phyloP scores from a whole-genome alignment of 2,329 filamentous ascomycete genomes.

The Alternaria metachromatica region DNA sequence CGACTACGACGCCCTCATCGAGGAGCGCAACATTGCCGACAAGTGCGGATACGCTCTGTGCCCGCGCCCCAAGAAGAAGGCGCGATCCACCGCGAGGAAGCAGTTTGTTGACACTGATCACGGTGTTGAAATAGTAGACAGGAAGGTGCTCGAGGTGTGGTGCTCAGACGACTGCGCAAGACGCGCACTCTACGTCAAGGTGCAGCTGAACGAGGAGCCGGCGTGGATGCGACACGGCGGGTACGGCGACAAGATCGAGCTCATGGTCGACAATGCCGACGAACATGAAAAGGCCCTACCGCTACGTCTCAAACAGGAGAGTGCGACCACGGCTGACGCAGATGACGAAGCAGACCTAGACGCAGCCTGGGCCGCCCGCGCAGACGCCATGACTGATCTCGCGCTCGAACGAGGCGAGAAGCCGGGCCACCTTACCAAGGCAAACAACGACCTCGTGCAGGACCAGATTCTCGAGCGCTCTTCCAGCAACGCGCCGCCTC shows the following conservation, averaged over 20 bases:
- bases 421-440: slow-evolving; percentile 37
- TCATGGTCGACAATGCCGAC: slow-evolving; percentile 47
- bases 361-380: slow-evolving; percentile 42
- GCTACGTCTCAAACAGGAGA: slow-evolving; percentile 34
- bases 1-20: slow-evolving; percentile 88
- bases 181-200: slow-evolving; percentile 82
- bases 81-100: slow-evolving; percentile 57
- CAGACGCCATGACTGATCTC: slow-evolving; percentile 48
- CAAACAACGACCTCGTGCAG: slow-evolving; percentile 41
- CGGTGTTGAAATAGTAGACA: slow-evolving; percentile 69
- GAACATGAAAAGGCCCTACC: slow-evolving; percentile 38
- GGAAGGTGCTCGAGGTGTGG: slow-evolving; percentile 81
- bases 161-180: slow-evolving; percentile 81
- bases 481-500: slow-evolving; percentile 27
- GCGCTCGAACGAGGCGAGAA: slow-evolving; percentile 55
- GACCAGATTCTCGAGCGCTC: slow-evolving; percentile 41
- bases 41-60: slow-evolving; percentile 88
- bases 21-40: slow-evolving; percentile 84
- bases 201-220: slow-evolving; percentile 84
- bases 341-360: slow-evolving; percentile 41
- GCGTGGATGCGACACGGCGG: slow-evolving; percentile 78
- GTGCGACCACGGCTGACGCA: slow-evolving; percentile 9
- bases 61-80: slow-evolving; percentile 64
- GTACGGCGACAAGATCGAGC: slow-evolving; percentile 46
- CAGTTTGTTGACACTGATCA: slow-evolving; percentile 71